Base-by-base conservation (phyloP, 768 basidiomycete genomes). In the Boletus rubescentipes region DNA sequence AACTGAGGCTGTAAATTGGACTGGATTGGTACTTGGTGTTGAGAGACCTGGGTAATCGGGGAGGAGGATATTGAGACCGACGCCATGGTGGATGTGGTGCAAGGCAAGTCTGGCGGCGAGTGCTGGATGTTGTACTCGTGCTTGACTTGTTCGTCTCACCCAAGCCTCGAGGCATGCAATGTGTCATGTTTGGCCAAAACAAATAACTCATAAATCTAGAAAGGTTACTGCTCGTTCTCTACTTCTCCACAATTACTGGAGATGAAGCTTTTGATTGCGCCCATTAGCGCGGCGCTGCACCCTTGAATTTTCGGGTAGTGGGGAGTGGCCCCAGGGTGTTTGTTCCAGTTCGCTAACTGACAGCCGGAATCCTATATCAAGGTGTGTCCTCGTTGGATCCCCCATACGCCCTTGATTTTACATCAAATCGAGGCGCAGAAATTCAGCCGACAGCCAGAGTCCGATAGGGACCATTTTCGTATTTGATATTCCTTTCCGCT, bases 1-100 rank as follows among this genome's bases (percentile, higher is more conserved):
- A 96, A 81, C 75, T 93, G 90, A 6, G 91, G 91, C 73, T 93
- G 89, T 32, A 92, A 74, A 62, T 84, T 85, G 12, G 84, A 79
- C 62, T 87, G 85, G 7, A 84, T 72, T 36, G 87, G 84, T 2
- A 78, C 77, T 18, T 63, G 68, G 39, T 69, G 68, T 57, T 86
- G 84, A 3, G 79, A 78, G 8, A 81, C 79, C 68, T 81, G 80
- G 0, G 79, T 81, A 42, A 81, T 81, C 40, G 79, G 79, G 45
- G 77, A 77, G 56, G 86, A 84, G 32, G 83, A 84, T 39, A 72
- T 50, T 9, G 70, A 54, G 31, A 67, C 65, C 32, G 73, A 69
- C 42, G 74, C 75, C 74, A 75, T 75, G 55, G 56, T 64, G 59
- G 59, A 58, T 43, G 61, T 36, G 38, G 54, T 47, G 60, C 42